Percentiles rank a stretch among this genome's conserved stretches.
Conservation (phyloP, 768 basidiomycete species). For the Amanita inopinata region DNA sequence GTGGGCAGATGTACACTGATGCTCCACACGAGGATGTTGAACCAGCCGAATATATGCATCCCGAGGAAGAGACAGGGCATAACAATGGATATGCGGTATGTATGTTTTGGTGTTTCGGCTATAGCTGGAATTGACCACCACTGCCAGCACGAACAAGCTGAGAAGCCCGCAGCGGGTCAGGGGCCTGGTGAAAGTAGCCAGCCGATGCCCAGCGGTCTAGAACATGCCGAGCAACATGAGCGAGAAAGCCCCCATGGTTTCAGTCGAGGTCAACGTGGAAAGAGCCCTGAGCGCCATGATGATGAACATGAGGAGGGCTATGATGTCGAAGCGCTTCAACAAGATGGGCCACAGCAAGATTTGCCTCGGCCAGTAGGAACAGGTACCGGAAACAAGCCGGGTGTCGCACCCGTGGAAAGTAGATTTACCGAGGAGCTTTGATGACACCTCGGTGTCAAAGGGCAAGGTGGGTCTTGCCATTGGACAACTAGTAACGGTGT, state of each 20-base stretch:
- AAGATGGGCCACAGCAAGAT: background rate
- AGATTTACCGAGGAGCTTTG: slow-evolving; percentile 18
- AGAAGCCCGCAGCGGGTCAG: too few relatives aligned
- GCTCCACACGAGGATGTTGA: slow-evolving; percentile 31
- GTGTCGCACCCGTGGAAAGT: slow-evolving; percentile 24
- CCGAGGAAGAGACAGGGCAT: slow-evolving; percentile 32
- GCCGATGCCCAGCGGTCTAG: too few relatives aligned
- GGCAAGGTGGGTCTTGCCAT: too few relatives aligned
- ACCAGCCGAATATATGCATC: slow-evolving; percentile 55
- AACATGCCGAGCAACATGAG: too few relatives aligned
- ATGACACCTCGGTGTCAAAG: too few relatives aligned
- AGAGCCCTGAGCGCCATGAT: background rate
- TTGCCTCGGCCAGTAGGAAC: slow-evolving; percentile 41
- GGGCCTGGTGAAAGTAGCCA: too few relatives aligned
- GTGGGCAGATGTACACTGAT: slow-evolving; percentile 1
- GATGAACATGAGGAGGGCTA: slow-evolving; percentile 4
- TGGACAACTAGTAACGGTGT: too few relatives aligned
- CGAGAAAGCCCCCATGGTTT: too few relatives aligned
- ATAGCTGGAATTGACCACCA: too few relatives aligned
- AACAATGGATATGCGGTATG: slow-evolving; percentile 64
- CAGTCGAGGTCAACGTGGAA: slow-evolving; percentile 6
- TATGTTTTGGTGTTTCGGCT: slow-evolving; percentile 12
- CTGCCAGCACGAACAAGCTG: too few relatives aligned
- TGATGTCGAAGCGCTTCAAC: slow-evolving; percentile 5
- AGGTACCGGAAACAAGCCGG: slow-evolving; percentile 50